Evolutionary conservation across 2,329 filamentous ascomycete species (phyloP).

Genomic region (Thielaviopsis ethacetica): DNA sequence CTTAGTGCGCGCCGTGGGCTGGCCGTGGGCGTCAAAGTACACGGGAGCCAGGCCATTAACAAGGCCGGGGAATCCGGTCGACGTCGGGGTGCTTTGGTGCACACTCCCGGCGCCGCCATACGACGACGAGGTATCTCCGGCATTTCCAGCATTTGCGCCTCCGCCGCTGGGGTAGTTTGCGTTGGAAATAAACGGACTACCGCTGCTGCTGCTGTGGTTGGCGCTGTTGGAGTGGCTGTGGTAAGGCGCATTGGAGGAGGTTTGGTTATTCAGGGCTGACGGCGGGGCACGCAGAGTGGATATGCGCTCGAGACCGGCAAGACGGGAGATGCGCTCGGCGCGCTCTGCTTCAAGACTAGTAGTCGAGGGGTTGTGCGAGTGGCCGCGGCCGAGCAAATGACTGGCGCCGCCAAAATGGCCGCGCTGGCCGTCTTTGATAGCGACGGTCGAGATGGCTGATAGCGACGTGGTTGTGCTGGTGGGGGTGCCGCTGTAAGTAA

Average conservation of each 20-base stretch:
- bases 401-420: conserved; percentile 42
- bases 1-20: conserved; percentile 49
- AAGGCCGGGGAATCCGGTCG: conserved; percentile 24
- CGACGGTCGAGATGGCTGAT: conserved; percentile 79
- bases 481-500: conserved; percentile 56
- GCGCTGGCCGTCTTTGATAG: conserved; percentile 90
- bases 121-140: neutral
- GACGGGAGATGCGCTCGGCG: conserved; percentile 84
- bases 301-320: conserved; percentile 80
- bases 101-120: conserved; percentile 24
- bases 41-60: conserved; percentile 25
- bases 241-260: conserved; percentile 13
- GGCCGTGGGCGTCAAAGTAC: conserved; percentile 68
- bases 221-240: conserved; percentile 12
- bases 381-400: conserved; percentile 38
- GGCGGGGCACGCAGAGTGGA: conserved; percentile 50
- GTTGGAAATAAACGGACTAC: neutral
- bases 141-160: neutral
- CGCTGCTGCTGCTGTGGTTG: conserved; percentile 16
- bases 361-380: conserved; percentile 42
- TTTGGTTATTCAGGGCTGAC: neutral
- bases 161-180: neutral
- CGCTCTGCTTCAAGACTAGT: conserved; percentile 79
- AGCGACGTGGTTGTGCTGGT: conserved; percentile 86
- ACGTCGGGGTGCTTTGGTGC: conserved; percentile 35